Percentiles rank a stretch among this genome's conserved stretches.
Conservation (phyloP, 805 yeast species). For the Kodamaea neixiangensis region DNA sequence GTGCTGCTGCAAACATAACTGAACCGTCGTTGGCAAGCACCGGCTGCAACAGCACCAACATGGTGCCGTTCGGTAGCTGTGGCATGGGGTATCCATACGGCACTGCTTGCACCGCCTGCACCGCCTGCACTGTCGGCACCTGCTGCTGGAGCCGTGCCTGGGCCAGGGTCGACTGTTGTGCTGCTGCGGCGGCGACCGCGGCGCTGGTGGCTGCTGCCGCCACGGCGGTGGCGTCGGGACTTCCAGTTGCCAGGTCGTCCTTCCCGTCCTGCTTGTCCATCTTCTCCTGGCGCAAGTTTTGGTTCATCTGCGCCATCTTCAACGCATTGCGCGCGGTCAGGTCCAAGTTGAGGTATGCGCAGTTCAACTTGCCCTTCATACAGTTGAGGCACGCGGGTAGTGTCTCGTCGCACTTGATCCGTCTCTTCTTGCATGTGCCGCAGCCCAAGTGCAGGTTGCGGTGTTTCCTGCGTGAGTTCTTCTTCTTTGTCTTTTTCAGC, state of each 20-base stretch:
- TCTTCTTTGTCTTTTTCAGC: conserved; percentile 27
- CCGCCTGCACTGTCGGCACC: conserved; percentile 2
- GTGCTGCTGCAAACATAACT: conserved; percentile 15
- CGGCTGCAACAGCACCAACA: conserved; percentile 15
- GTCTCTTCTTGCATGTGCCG: conserved; percentile 61
- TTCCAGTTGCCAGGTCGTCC: conserved; percentile 8
- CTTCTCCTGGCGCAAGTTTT: conserved; percentile 29
- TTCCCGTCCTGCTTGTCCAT: conserved; percentile 13
- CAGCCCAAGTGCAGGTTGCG: conserved; percentile 77
- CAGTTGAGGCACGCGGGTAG: conserved; percentile 63
- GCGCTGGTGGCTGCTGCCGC: conserved; percentile 3
- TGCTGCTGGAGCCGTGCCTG: conserved; percentile 7
- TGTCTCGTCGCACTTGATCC: conserved; percentile 66
- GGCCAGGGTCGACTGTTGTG: conserved; percentile 1
- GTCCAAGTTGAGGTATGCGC: conserved; percentile 52
- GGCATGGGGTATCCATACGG: conserved; percentile 6
- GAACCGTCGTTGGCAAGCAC: conserved; percentile 15
- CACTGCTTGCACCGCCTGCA: neutral
- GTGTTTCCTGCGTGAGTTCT: conserved; percentile 57
- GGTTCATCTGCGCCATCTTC: conserved; percentile 50
- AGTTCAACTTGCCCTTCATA: conserved; percentile 45
- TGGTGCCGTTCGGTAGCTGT: conserved; percentile 9
- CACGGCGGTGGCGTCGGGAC: conserved; percentile 1
- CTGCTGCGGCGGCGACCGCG: conserved; percentile 7
- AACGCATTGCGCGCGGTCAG: conserved; percentile 51